Conservation (phyloP, 1,284 basidiomycete genomes). For the Macrocystidia cucumis region DNA sequence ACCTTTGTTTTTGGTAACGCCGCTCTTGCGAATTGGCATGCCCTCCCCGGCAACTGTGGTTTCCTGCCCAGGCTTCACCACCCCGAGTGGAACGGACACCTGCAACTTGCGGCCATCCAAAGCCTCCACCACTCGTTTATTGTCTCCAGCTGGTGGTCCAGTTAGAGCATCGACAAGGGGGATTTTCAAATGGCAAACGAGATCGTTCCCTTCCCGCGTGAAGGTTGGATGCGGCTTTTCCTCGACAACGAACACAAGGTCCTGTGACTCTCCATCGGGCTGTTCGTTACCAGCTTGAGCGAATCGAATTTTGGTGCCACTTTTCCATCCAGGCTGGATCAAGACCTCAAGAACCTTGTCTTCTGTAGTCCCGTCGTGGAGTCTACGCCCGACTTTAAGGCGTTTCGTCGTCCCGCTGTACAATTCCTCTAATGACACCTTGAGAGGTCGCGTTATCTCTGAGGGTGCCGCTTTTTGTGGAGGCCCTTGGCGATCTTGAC, state of each 20-base stretch:
- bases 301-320: conserved; percentile 90
- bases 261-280: conserved; percentile 67
- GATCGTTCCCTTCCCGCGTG: conserved; percentile 75
- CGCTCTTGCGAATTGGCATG: conserved; percentile 86
- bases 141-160: conserved; percentile 28
- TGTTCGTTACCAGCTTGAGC: conserved; percentile 84
- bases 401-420: conserved; percentile 86
- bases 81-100: conserved; percentile 57
- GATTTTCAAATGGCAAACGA: conserved; percentile 56
- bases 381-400: conserved; percentile 79
- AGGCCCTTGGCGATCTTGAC: conserved; percentile 10
- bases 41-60: conserved; percentile 72
- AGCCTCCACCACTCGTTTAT: conserved; percentile 50
- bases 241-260: conserved; percentile 86
- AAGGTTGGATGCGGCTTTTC: conserved; percentile 82
- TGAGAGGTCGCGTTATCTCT: conserved; percentile 82
- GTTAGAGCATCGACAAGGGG: conserved; percentile 83
- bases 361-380: conserved; percentile 69
- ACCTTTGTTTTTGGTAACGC: conserved; percentile 67
- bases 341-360: conserved; percentile 89
- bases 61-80: conserved; percentile 77
- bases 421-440: conserved; percentile 87
- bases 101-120: conserved; percentile 77
- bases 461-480: conserved; percentile 25
- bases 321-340: conserved; percentile 84